phyloP scores from a whole-genome alignment of 345 rosid species.

The Gossypium raimondii region DNA sequence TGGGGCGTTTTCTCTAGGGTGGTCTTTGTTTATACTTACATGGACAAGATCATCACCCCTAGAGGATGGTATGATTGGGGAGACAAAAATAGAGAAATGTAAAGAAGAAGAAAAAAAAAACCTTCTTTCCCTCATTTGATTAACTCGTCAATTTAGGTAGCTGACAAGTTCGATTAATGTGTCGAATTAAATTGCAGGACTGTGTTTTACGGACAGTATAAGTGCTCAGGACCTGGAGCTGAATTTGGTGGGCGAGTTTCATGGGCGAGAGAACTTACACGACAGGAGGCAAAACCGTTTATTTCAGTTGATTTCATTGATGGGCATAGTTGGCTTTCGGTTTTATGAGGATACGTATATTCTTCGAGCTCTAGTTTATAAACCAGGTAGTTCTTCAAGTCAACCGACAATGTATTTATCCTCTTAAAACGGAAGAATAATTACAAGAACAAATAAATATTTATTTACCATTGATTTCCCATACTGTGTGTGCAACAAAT shows the following conservation, averaged over 20 bases:
- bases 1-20: slow-evolving; percentile 97
- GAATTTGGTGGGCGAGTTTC: slow-evolving; percentile 76
- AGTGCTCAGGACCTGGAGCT: slow-evolving; percentile 88
- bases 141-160: not conserved
- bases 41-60: slow-evolving; percentile 91
- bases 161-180: not conserved
- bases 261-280: slow-evolving; percentile 86
- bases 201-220: slow-evolving; percentile 90
- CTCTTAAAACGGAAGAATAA: not conserved
- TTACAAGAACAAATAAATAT: not conserved
- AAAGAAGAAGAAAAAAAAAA: slow-evolving; percentile 12
- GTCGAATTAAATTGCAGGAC: slow-evolving; percentile 55
- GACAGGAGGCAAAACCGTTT: slow-evolving; percentile 83
- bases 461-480: no score
- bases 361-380: not conserved
- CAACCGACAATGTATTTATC: not conserved
- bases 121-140: not conserved
- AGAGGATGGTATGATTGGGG: slow-evolving; percentile 97
- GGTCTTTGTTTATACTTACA: slow-evolving; percentile 83
- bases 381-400: no score
- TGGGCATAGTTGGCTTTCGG: slow-evolving; percentile 63
- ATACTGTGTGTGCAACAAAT: no score
- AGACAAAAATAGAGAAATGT: slow-evolving; percentile 84
- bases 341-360: not conserved
- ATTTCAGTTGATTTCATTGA: slow-evolving; percentile 73